Evolutionary conservation across 371 early-diverging fungal genomes (phyloP).

Genomic region (Mucor piriformis): DNA sequence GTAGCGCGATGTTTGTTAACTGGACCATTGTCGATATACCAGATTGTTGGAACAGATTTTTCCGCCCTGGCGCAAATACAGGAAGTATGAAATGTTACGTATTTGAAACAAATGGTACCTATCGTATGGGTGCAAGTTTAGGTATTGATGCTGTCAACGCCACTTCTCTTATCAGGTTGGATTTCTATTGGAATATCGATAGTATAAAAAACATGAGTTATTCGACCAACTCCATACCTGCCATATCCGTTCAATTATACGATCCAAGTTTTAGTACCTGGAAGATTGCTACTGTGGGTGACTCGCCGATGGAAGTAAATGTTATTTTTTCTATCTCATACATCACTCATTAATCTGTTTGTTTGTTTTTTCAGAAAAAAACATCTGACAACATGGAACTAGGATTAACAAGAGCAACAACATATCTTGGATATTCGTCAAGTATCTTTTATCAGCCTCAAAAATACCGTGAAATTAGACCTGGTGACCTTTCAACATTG

Average conservation of each 20-base stretch:
- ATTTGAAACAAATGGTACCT: slow-evolving; percentile 28
- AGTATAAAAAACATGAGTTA: slow-evolving; percentile 14
- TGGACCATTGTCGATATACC: slow-evolving; percentile 22
- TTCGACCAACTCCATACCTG: slow-evolving; percentile 31
- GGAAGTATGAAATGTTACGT: slow-evolving; percentile 23
- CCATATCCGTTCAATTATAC: slow-evolving; percentile 38
- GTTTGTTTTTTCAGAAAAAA: no score
- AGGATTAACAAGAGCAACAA: slow-evolving; percentile 22
- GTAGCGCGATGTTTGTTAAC: slow-evolving; percentile 28
- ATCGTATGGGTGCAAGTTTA: slow-evolving; percentile 24
- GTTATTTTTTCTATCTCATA: not conserved
- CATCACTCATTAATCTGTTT: no score
- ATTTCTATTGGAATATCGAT: slow-evolving; percentile 46
- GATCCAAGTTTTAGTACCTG: slow-evolving; percentile 33
- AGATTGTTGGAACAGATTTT: slow-evolving; percentile 15
- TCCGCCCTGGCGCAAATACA: slow-evolving; percentile 8
- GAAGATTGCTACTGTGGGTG: slow-evolving; percentile 16
- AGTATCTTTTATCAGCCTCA: slow-evolving; percentile 29
- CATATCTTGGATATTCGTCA: slow-evolving; percentile 28
- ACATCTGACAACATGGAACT: slow-evolving; percentile 2
- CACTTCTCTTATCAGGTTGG: slow-evolving; percentile 32
- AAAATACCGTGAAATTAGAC: slow-evolving; percentile 37
- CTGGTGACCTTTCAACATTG: slow-evolving; percentile 25
- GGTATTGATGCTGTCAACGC: slow-evolving; percentile 1
- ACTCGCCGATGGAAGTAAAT: slow-evolving; percentile 33